Evolutionary conservation across 1,139 yeast genomes (phyloP).

Genomic region (Suhomyces choctaworum): DNA sequence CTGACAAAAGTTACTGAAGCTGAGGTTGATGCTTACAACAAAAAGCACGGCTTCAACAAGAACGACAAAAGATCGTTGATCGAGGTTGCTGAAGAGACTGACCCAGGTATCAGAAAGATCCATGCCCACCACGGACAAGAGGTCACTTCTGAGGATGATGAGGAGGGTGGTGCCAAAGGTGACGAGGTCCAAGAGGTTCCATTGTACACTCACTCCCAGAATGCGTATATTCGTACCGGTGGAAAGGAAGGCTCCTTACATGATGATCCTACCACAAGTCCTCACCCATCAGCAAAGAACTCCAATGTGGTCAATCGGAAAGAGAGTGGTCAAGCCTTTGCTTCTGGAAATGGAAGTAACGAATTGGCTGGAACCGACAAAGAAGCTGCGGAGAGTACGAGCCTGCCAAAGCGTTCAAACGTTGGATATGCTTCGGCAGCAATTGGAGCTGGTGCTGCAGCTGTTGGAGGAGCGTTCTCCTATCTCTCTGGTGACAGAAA

Average conservation of each 20-base stretch:
- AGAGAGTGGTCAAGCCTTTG: constrained; percentile 4
- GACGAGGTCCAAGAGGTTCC: constrained; percentile 20
- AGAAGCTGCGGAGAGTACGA: not conserved
- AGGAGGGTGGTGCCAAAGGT: constrained; percentile 6
- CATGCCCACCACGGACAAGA: constrained; percentile 19
- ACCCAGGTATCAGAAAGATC: constrained; percentile 22
- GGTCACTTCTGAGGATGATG: constrained; percentile 12
- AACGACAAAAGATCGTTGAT: constrained; percentile 27
- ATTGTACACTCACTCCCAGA: constrained; percentile 11
- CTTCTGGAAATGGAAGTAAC: constrained; percentile 6
- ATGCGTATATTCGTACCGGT: constrained; percentile 18
- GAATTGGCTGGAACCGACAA: not conserved
- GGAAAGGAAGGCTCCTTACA: constrained; percentile 17
- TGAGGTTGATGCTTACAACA: constrained; percentile 30
- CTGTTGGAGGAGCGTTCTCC: constrained; percentile 11
- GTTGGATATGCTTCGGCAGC: constrained; percentile 1
- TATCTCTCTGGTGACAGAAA: constrained; percentile 9
- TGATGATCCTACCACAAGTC: constrained; percentile 6
- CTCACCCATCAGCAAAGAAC: constrained; percentile 2
- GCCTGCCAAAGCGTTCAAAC: not conserved
- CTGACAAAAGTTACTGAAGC: constrained; percentile 18
- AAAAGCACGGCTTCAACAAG: constrained; percentile 27
- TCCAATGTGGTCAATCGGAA: constrained; percentile 4
- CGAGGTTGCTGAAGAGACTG: constrained; percentile 29
- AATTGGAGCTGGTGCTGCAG: constrained; percentile 10